These are phyloP conservation scores for Rhodotorula sp. DNA, from an alignment of 1,284 basidiomycete species.

Conservation along the genomic window DNA sequence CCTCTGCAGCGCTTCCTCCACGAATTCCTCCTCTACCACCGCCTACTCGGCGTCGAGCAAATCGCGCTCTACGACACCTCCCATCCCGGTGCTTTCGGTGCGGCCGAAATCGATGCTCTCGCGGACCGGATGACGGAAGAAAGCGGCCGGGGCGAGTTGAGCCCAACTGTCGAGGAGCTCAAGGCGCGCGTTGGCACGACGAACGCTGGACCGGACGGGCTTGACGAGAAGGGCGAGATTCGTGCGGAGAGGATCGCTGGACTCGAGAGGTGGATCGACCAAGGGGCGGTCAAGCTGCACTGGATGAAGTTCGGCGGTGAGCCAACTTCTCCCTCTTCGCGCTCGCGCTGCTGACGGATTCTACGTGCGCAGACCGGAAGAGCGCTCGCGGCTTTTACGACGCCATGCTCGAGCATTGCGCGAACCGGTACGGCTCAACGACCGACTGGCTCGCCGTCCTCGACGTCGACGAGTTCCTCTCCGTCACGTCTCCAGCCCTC, in stretches of 20 bases:
- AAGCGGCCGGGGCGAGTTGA: conserved; percentile 21
- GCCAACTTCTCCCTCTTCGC: background rate
- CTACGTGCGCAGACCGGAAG: conserved; percentile 1
- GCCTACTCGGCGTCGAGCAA: conserved; percentile 28
- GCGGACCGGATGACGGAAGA: conserved; percentile 23
- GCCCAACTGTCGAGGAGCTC: conserved; percentile 32
- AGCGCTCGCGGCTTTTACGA: conserved; percentile 16
- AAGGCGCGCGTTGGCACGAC: conserved; percentile 18
- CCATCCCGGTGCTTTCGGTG: conserved; percentile 25
- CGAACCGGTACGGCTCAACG: conserved; percentile 8
- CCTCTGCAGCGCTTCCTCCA: conserved; percentile 21
- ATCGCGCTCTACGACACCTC: conserved; percentile 35
- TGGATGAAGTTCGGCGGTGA: conserved; percentile 33
- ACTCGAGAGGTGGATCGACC: conserved; percentile 33
- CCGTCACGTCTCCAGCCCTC: conserved; percentile 9
- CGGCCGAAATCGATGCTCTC: conserved; percentile 28
- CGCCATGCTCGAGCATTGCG: conserved; percentile 28
- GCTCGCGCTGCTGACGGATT: background rate
- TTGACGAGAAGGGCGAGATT: conserved; percentile 24
- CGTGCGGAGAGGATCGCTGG: conserved; percentile 25
- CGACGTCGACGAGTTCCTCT: conserved; percentile 36
- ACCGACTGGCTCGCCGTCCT: conserved; percentile 30
- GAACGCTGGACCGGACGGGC: conserved; percentile 14
- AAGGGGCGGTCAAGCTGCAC: conserved; percentile 19
- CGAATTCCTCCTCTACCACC: conserved; percentile 36